phyloP scores from a whole-genome alignment of 2,329 filamentous ascomycete species.

The Endocalyx cinctus region DNA sequence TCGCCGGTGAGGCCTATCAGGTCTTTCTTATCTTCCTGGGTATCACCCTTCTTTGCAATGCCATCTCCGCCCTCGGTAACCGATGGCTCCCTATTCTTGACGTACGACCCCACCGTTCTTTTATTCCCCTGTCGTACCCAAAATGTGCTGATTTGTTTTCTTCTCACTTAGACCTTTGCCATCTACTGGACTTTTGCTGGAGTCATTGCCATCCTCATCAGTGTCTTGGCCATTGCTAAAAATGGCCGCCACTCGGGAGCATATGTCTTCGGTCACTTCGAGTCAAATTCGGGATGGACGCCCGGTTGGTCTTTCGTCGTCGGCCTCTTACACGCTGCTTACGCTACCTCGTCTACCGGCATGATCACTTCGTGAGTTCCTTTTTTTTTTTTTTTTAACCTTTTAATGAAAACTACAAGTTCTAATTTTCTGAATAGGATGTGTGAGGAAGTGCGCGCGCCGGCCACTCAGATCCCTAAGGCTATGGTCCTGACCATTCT shows the following conservation, averaged over 20 bases:
- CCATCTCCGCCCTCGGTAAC: slow-evolving; percentile 64
- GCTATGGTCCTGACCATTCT: slow-evolving; percentile 66
- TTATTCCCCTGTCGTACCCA: too few species aligned
- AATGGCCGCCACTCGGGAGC: slow-evolving; percentile 58
- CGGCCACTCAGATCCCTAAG: slow-evolving; percentile 64
- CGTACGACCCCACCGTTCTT: slow-evolving; percentile 54
- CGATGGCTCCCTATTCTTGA: slow-evolving; percentile 63
- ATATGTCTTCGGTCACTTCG: slow-evolving; percentile 66
- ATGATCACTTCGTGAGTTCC: slow-evolving; percentile 70
- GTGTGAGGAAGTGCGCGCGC: slow-evolving; percentile 68
- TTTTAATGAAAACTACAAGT: not conserved
- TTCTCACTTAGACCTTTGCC: slow-evolving; percentile 62
- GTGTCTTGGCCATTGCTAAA: slow-evolving; percentile 61
- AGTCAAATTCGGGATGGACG: slow-evolving; percentile 64
- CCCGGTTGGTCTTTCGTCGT: slow-evolving; percentile 70
- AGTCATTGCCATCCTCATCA: slow-evolving; percentile 60
- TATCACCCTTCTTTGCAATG: slow-evolving; percentile 60
- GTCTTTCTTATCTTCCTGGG: slow-evolving; percentile 67
- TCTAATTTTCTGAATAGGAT: too few species aligned
- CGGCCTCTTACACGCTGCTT: slow-evolving; percentile 67
- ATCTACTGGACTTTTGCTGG: slow-evolving; percentile 73
- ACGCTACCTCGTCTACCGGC: slow-evolving; percentile 70
- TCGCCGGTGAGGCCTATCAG: slow-evolving; percentile 55
- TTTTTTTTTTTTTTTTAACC: not conserved
- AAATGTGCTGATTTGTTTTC: too few species aligned